These are phyloP conservation scores for Laburnicola sp. DNA, from an alignment of 2,329 filamentous ascomycete genomes.

Conservation along the genomic window DNA sequence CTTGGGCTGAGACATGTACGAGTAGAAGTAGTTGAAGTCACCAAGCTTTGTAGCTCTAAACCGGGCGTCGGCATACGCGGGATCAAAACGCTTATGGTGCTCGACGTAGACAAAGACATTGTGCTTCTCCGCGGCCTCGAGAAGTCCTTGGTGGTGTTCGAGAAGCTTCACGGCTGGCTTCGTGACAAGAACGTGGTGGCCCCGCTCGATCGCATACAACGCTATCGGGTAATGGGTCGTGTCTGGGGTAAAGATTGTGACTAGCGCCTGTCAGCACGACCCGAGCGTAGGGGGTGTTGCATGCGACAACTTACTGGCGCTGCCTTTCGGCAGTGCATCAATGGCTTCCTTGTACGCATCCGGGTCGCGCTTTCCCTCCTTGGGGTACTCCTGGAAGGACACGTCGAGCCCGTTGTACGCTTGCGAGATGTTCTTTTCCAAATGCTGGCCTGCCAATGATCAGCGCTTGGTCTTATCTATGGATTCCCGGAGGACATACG, in stretches of 20 bases:
- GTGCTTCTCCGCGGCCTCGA: slow-evolving; percentile 70
- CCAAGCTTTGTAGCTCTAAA: slow-evolving; percentile 75
- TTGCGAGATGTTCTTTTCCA: slow-evolving; percentile 82
- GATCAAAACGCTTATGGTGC: slow-evolving; percentile 96
- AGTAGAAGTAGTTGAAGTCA: slow-evolving; percentile 98
- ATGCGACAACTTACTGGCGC: slow-evolving; percentile 60
- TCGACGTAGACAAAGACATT: slow-evolving; percentile 90
- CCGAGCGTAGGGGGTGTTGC: not conserved
- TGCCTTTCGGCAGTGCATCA: slow-evolving; percentile 76
- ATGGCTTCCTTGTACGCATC: slow-evolving; percentile 89
- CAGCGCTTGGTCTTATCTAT: slow-evolving; percentile 13
- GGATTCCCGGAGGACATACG: slow-evolving; percentile 57
- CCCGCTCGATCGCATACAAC: slow-evolving; percentile 84
- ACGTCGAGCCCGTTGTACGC: slow-evolving; percentile 89
- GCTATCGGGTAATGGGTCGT: slow-evolving; percentile 92
- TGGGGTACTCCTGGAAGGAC: slow-evolving; percentile 79
- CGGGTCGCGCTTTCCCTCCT: slow-evolving; percentile 72
- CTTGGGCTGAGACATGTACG: slow-evolving; percentile 81
- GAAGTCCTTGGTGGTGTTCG: slow-evolving; percentile 74
- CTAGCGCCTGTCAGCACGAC: slow-evolving; percentile 12
- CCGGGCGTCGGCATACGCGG: slow-evolving; percentile 85
- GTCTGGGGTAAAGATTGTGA: slow-evolving; percentile 95
- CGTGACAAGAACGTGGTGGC: slow-evolving; percentile 88
- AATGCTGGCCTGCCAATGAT: slow-evolving; percentile 67
- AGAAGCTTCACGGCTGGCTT: slow-evolving; percentile 90